A percentile compares a stretch with the other conserved stretches of the same genome.
Conservation (phyloP, 2,329 filamentous ascomycete genomes). For the Neurospora sp. region DNA sequence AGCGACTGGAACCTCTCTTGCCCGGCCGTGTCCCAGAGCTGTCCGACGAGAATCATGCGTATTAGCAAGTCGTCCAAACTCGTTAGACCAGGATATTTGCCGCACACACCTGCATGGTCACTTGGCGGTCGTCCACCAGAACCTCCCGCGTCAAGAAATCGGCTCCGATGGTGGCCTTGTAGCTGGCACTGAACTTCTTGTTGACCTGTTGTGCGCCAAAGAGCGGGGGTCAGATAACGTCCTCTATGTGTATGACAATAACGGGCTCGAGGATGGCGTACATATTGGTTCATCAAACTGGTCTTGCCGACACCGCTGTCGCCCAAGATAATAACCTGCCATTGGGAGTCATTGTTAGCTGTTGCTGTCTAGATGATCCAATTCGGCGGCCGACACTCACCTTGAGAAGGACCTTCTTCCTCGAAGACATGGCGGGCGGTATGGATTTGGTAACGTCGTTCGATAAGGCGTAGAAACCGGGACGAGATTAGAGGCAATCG, state of each 20-base stretch:
- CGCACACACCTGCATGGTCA: conserved; percentile 69
- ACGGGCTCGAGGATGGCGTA: conserved; percentile 37
- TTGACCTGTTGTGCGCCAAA: conserved; percentile 64
- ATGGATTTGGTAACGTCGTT: background rate
- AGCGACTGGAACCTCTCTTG: conserved; percentile 97
- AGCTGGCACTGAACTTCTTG: conserved; percentile 99
- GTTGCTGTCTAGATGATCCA: background rate
- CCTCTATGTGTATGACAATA: background rate
- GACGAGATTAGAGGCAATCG: background rate
- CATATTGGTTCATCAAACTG: conserved; percentile 99
- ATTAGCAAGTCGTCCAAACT: conserved; percentile 3
- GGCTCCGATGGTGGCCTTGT: conserved; percentile 98
- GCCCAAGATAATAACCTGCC: conserved; percentile 93
- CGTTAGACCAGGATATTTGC: background rate
- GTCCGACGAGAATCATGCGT: conserved; percentile 12
- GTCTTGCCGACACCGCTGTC: conserved; percentile 99
- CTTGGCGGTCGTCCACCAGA: conserved; percentile 88
- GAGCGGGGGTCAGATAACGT: conserved; percentile 2
- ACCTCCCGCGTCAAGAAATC: conserved; percentile 99
- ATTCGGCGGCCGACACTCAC: conserved; percentile 33
- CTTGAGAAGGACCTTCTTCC: conserved; percentile 89
- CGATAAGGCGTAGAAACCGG: conserved; percentile 9
- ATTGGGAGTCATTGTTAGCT: conserved; percentile 7
- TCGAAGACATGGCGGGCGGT: conserved; percentile 54
- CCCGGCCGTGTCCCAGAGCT: conserved; percentile 97